These are phyloP conservation scores for Erigeron philadelphicus DNA, from an alignment of 140 eudicot genomes.

Conservation along the genomic window DNA sequence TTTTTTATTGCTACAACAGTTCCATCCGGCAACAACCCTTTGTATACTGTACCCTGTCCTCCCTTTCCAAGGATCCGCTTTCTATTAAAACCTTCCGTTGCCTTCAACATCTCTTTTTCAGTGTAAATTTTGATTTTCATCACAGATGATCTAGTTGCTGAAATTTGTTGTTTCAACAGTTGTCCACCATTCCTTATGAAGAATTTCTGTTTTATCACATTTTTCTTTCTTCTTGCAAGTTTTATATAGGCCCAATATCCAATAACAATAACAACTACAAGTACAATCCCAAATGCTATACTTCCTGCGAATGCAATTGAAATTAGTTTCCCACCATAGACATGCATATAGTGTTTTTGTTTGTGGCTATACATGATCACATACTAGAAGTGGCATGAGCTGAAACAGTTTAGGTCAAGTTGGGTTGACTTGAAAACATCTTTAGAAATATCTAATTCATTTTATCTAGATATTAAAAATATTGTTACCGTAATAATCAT, in stretches of 20 bases:
- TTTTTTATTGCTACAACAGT: background rate
- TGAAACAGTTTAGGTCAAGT: no score
- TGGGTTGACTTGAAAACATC: no score
- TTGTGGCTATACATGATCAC: no score
- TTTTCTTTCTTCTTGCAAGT: constrained; percentile 10
- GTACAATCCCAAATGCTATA: constrained; percentile 3
- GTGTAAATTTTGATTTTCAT: constrained; percentile 8
- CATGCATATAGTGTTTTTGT: background rate
- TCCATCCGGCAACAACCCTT: constrained; percentile 29
- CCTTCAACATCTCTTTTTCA: constrained; percentile 25
- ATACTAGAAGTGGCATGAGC: background rate
- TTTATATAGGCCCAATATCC: constrained; percentile 9
- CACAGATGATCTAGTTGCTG: constrained; percentile 2
- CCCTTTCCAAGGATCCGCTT: constrained; percentile 32
- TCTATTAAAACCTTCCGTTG: constrained; percentile 25
- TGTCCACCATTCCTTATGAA: constrained; percentile 33
- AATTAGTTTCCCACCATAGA: background rate
- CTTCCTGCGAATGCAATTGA: background rate
- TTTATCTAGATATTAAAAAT: no score
- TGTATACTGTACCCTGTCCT: constrained; percentile 26
- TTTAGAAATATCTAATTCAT: no score
- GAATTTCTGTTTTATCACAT: constrained; percentile 3
- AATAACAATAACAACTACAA: background rate
- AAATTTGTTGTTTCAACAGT: constrained; percentile 21
- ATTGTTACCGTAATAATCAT: no score